Base-by-base conservation (phyloP, 1,284 basidiomycete genomes). In the Naganishia albida region DNA sequence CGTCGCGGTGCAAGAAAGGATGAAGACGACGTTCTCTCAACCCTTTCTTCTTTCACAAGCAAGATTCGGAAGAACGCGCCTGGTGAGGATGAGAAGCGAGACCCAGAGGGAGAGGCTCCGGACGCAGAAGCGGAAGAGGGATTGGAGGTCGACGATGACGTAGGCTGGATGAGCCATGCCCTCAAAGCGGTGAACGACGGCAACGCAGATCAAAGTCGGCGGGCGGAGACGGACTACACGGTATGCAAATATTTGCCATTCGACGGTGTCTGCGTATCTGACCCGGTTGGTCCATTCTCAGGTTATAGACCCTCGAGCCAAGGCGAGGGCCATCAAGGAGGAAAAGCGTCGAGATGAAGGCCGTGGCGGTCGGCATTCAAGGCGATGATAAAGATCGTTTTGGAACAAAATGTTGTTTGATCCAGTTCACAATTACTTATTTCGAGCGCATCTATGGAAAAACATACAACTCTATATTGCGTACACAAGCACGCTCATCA, bases 211-310 rank as follows among this genome's bases (percentile, higher is more conserved):
- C 87, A 93, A 77, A 85, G 84, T 18, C 77, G 81, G 65, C 88
- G 93, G 75, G 91, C 91, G 0, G 90, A 93, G 76, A 82, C 90
- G 54, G 91, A 94, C 70, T 94, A 93, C 72, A 89, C 92, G 75
- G 91, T 94, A 53, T 91, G 78, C 72, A 16, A 7, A 1, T 8
- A 25, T 1, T 53, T 3, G 30, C 20, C 2, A 10, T 46, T 2
- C 30, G 10, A 12, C 25, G 10, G 25, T 12, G n/a, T 3, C 7
- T 2, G 12, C 23, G 38, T 4, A 16, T 20, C 43, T 48, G 53
- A 55, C 25, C 12, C n/a, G 10, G 18, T 1, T 20, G 34, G 8
- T 1, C 25, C 20, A 18, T 64, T 12, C 49, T 20, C 60, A 79
- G 78, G 78, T 79, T n/a, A 78, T 79, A 52, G 78, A 79, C 65